Conservation (phyloP, 441 rosid species). For the Brassica hybrid region DNA sequence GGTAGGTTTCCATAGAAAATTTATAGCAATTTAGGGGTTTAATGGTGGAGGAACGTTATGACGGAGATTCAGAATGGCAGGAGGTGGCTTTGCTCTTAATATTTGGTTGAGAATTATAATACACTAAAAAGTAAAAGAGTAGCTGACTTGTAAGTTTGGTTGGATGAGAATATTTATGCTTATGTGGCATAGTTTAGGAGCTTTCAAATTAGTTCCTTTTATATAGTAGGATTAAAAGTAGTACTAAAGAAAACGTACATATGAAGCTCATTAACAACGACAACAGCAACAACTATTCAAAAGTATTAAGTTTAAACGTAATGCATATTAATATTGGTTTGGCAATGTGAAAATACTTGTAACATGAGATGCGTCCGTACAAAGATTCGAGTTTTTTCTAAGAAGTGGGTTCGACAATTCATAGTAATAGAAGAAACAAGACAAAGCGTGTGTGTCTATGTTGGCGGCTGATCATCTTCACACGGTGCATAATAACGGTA, state of each 20-base stretch:
- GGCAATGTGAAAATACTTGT: constrained; percentile 34
- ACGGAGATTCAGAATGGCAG: too few species aligned
- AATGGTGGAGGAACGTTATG: too few species aligned
- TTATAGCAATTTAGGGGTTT: too few species aligned
- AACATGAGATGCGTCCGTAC: constrained; percentile 39
- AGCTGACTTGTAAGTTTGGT: too few species aligned
- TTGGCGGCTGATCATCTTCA: constrained; percentile 45
- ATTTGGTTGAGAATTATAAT: too few species aligned
- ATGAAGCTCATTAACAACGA: neutral
- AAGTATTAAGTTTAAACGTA: neutral
- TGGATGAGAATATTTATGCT: too few species aligned
- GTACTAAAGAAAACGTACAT: neutral
- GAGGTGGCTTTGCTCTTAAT: too few species aligned
- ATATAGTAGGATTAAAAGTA: too few species aligned
- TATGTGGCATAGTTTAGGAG: too few species aligned
- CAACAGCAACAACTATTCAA: neutral
- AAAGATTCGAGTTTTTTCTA: constrained; percentile 9
- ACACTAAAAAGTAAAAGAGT: too few species aligned
- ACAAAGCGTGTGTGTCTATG: constrained; percentile 40
- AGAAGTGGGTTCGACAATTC: constrained; percentile 8
- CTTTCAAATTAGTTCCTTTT: too few species aligned
- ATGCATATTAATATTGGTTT: neutral
- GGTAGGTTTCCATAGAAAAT: too few species aligned
- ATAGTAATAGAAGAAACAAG: constrained; percentile 8
- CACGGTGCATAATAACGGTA: constrained; percentile 42